These are phyloP conservation scores for Sphagnurus paluster DNA, from an alignment of 1,284 basidiomycete genomes.

Conservation along the genomic window DNA sequence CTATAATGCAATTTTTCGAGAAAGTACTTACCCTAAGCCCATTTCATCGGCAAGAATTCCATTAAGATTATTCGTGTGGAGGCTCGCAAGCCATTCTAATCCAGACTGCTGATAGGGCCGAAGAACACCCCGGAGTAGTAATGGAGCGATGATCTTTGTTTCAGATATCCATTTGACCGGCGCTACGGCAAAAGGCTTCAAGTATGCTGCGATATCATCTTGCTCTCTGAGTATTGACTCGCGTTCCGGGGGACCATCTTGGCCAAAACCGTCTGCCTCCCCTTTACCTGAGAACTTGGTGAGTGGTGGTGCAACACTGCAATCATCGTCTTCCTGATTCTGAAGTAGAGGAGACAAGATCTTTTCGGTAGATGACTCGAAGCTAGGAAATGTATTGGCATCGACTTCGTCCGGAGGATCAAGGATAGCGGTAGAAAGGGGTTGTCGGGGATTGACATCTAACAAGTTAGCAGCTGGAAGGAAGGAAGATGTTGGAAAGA, in stretches of 20 bases:
- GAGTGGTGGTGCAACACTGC: too few relatives aligned
- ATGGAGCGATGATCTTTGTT: slow-evolving; percentile 67
- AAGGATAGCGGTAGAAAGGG: too few relatives aligned
- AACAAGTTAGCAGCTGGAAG: too few relatives aligned
- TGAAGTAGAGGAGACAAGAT: too few relatives aligned
- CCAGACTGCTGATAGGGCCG: slow-evolving; percentile 95
- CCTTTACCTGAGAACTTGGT: too few relatives aligned
- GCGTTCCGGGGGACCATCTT: neutral
- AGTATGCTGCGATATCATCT: slow-evolving; percentile 44
- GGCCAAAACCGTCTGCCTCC: neutral
- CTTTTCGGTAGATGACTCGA: too few relatives aligned
- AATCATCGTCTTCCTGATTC: too few relatives aligned
- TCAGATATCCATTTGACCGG: slow-evolving; percentile 64
- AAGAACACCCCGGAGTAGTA: slow-evolving; percentile 84
- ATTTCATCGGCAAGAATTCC: slow-evolving; percentile 94
- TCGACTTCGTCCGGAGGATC: too few relatives aligned
- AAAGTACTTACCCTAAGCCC: slow-evolving; percentile 76
- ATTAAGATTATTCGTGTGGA: slow-evolving; percentile 87
- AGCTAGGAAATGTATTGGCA: too few relatives aligned
- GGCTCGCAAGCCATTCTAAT: slow-evolving; percentile 91
- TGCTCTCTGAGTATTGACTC: slow-evolving; percentile 18
- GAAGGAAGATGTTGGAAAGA: too few relatives aligned
- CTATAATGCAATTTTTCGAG: slow-evolving; percentile 5
- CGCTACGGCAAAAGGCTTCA: slow-evolving; percentile 66
- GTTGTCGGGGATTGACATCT: too few relatives aligned